Percentiles rank a stretch among this genome's conserved stretches.
These are phyloP conservation scores for Boletus vermiculosoides DNA, from an alignment of 768 basidiomycete genomes.

Conservation along the genomic window DNA sequence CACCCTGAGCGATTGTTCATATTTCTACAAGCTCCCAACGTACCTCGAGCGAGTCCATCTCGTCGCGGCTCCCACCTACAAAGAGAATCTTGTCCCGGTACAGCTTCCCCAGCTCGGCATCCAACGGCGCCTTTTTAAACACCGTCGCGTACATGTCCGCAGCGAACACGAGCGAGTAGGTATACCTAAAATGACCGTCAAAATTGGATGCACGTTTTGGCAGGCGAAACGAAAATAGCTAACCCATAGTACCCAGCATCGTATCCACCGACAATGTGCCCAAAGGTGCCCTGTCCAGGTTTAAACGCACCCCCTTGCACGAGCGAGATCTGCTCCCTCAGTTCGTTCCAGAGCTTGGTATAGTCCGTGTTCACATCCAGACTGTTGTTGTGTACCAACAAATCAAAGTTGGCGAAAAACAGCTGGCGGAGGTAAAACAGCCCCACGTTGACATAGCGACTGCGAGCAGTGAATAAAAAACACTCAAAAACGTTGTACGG, in stretches of 20 bases:
- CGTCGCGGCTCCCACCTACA: slow-evolving; percentile 73
- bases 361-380: slow-evolving; percentile 60
- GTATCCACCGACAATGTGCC: slow-evolving; percentile 75
- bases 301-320: slow-evolving; percentile 56
- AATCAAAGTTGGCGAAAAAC: slow-evolving; percentile 57
- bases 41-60: slow-evolving; percentile 63
- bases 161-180: slow-evolving; percentile 68
- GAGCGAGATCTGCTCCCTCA: slow-evolving; percentile 68
- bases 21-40: not conserved
- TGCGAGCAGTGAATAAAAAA: slow-evolving; percentile 18
- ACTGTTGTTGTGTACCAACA: slow-evolving; percentile 32
- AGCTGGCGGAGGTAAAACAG: slow-evolving; percentile 69
- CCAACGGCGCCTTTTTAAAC: slow-evolving; percentile 79
- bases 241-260: slow-evolving; percentile 66
- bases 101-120: slow-evolving; percentile 58
- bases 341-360: slow-evolving; percentile 74
- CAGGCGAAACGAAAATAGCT: slow-evolving; percentile 11
- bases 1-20: not conserved
- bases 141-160: slow-evolving; percentile 66
- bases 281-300: slow-evolving; percentile 75
- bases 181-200: slow-evolving; percentile 43
- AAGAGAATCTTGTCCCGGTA: slow-evolving; percentile 77
- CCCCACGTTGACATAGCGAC: slow-evolving; percentile 79
- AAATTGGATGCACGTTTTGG: not conserved
- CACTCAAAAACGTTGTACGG: not conserved